A percentile compares a stretch with the other conserved stretches of the same genome.
Evolutionary conservation across 495 filamentous ascomycete species (phyloP).

Genomic region (Penicillium odoratum): DNA sequence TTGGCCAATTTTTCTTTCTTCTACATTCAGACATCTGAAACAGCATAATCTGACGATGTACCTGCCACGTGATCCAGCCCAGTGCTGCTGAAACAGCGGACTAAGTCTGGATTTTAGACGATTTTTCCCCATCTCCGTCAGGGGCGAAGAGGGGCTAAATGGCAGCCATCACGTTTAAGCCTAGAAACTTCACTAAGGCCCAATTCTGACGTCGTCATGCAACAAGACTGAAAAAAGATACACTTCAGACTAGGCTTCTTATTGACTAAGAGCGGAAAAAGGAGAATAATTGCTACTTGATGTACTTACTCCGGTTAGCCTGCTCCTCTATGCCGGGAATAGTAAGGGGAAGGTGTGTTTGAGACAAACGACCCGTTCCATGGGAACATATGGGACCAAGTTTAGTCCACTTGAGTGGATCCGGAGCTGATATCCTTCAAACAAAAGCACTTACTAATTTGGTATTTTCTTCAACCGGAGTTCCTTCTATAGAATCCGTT

Average conservation of each 20-base stretch:
- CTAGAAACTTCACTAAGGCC: neutral
- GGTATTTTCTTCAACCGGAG: neutral
- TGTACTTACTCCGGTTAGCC: neutral
- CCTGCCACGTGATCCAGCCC: neutral
- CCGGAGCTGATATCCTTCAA: neutral
- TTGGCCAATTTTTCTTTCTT: neutral
- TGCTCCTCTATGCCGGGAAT: conserved; percentile 1
- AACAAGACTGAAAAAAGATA: neutral
- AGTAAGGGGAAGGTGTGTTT: conserved; percentile 6
- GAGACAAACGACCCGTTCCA: conserved; percentile 21
- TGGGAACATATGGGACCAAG: neutral
- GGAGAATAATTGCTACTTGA: neutral
- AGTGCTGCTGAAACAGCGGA: conserved; percentile 1
- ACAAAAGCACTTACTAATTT: neutral
- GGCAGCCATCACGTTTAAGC: neutral
- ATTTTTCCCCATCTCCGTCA: neutral
- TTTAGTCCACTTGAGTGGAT: neutral
- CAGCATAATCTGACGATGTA: neutral
- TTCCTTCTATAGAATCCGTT: neutral
- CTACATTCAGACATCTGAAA: neutral
- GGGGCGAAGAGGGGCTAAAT: conserved; percentile 4
- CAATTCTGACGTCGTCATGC: conserved; percentile 1
- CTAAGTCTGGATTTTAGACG: conserved; percentile 1
- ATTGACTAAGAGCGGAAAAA: neutral
- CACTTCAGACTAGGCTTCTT: neutral